A percentile compares a stretch with the other conserved stretches of the same genome.
Evolutionary conservation across 768 basidiomycete species (phyloP).

Genomic region (Rhodosporidiobolus odoratus): DNA sequence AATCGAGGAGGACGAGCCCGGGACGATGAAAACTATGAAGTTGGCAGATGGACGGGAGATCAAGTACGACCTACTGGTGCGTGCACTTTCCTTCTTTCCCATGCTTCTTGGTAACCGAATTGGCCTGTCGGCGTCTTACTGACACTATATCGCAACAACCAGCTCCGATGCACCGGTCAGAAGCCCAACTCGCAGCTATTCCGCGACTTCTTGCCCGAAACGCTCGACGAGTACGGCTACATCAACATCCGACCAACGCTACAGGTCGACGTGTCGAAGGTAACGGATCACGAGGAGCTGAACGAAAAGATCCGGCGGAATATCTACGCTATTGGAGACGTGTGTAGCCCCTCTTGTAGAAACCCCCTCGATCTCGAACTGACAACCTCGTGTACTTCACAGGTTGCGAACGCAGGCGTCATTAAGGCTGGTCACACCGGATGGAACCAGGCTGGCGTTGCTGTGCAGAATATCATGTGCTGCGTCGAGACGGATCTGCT

Average conservation of each 20-base stretch:
- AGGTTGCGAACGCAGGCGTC: conserved; percentile 38
- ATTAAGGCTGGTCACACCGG: conserved; percentile 43
- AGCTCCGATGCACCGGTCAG: conserved; percentile 43
- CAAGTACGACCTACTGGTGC: conserved; percentile 32
- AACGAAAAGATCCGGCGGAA: conserved; percentile 26
- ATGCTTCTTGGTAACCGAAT: background rate
- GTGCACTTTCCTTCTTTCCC: background rate
- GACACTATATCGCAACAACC: no score
- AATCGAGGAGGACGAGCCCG: conserved; percentile 6
- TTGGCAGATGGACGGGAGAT: conserved; percentile 10
- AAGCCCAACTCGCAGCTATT: conserved; percentile 41
- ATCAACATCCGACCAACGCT: conserved; percentile 37
- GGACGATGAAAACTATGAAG: conserved; percentile 4
- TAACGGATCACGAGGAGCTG: conserved; percentile 4
- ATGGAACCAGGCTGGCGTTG: conserved; percentile 41
- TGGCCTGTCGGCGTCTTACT: background rate
- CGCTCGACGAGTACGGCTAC: conserved; percentile 34
- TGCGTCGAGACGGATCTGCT: conserved; percentile 12
- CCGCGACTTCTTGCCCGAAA: conserved; percentile 25
- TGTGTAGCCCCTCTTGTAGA: conserved; percentile 3
- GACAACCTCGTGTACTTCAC: background rate
- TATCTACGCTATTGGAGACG: conserved; percentile 41
- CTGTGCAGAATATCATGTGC: conserved; percentile 37
- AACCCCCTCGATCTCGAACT: background rate
- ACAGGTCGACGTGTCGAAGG: conserved; percentile 25